phyloP scores from a whole-genome alignment of 2,329 filamentous ascomycete species.

The Colletotrichum tamarilloi region DNA sequence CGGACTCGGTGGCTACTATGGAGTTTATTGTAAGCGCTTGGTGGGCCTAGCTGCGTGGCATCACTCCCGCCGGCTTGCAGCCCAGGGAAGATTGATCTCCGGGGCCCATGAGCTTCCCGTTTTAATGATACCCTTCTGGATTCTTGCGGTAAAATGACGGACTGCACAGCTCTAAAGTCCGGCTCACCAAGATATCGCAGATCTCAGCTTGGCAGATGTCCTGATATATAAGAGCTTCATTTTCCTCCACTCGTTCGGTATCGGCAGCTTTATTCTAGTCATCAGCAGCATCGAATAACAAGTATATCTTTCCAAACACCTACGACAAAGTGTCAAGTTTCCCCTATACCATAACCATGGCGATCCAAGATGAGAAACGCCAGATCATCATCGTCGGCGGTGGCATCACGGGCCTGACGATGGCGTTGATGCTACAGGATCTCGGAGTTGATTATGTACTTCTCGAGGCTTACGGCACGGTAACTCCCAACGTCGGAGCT shows the following conservation, averaged over 20 bases:
- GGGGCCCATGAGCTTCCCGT: conserved; percentile 1
- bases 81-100: neutral
- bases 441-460: conserved; percentile 60
- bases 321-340: neutral
- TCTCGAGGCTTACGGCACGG: conserved; percentile 53
- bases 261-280: too few relatives aligned
- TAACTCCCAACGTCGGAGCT: conserved; percentile 59
- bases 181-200: neutral
- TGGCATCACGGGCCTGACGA: conserved; percentile 38
- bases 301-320: neutral
- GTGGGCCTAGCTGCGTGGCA: neutral
- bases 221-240: neutral
- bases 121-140: neutral
- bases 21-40: neutral
- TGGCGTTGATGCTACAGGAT: conserved; percentile 53
- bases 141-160: neutral
- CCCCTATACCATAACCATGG: neutral
- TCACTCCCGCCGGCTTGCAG: too few relatives aligned
- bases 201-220: too few relatives aligned
- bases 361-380: conserved; percentile 1
- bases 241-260: neutral
- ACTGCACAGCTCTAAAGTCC: neutral
- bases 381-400: conserved; percentile 40
- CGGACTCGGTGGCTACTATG: neutral
- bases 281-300: neutral